Percentiles rank a stretch among this genome's conserved stretches.
These are phyloP conservation scores for Gomphus bonarii DNA, from an alignment of 1,284 basidiomycete species.

Conservation along the genomic window DNA sequence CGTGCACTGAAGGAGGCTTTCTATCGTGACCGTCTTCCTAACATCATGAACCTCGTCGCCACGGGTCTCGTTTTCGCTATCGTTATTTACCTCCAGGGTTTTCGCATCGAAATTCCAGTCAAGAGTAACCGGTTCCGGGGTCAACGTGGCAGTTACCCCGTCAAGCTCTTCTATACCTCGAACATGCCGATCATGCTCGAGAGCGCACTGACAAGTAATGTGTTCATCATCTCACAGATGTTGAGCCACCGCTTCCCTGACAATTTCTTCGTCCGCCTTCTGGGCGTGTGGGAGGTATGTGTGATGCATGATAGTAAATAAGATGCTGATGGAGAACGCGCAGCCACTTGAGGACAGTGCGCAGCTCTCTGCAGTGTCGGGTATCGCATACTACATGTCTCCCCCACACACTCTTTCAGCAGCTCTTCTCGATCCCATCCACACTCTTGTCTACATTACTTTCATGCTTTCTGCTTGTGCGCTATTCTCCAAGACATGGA, in stretches of 20 bases:
- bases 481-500: conserved; percentile 99
- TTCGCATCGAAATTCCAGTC: conserved; percentile 97
- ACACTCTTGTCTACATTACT: conserved; percentile 83
- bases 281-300: conserved; percentile 92
- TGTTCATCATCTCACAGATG: conserved; percentile 98
- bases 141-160: conserved; percentile 89
- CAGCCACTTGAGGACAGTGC: conserved; percentile 88
- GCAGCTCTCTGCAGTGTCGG: conserved; percentile 86
- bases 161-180: conserved; percentile 98
- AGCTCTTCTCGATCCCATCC: conserved; percentile 86
- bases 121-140: conserved; percentile 96
- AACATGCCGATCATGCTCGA: conserved; percentile 99
- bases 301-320: not conserved
- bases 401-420: conserved; percentile 87
- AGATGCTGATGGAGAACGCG: conserved; percentile 7
- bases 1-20: conserved; percentile 96
- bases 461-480: conserved; percentile 95
- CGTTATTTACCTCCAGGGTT: conserved; percentile 98
- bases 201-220: conserved; percentile 86
- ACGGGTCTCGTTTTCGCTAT: conserved; percentile 87
- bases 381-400: conserved; percentile 96
- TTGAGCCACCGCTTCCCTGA: conserved; percentile 82
- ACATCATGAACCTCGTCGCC: conserved; percentile 95
- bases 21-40: conserved; percentile 94
- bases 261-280: conserved; percentile 83